phyloP scores from a whole-genome alignment of 345 rosid genomes.

The Mallotus nudiflorus region DNA sequence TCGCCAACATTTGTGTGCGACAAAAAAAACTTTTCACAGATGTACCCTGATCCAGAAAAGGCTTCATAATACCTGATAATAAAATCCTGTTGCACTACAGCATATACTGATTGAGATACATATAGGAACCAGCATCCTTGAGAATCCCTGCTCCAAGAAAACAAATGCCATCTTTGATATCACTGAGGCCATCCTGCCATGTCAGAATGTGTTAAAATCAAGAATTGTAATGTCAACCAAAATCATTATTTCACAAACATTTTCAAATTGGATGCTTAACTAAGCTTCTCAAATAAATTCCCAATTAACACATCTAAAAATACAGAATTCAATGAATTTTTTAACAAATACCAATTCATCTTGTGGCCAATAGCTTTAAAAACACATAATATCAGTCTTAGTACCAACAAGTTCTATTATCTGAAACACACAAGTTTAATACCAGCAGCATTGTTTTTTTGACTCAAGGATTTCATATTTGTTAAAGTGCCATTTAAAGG shows the following conservation, averaged over 20 bases:
- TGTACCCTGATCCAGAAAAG: not conserved
- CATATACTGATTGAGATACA: constrained; percentile 82
- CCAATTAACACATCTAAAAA: no score
- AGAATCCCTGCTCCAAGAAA: constrained; percentile 80
- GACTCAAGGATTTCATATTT: not conserved
- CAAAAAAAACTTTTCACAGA: constrained; percentile 4
- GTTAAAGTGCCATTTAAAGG: not conserved
- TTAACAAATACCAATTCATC: not conserved
- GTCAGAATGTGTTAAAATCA: not conserved
- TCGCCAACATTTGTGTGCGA: not conserved
- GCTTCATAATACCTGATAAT: constrained; percentile 67
- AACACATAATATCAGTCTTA: no score
- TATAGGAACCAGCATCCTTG: constrained; percentile 64
- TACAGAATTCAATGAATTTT: not conserved
- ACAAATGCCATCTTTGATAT: constrained; percentile 97
- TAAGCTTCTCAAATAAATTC: not conserved
- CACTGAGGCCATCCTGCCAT: constrained; percentile 91
- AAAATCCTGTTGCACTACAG: constrained; percentile 90
- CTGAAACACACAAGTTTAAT: not conserved
- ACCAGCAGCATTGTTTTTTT: not conserved
- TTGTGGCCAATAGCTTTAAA: not conserved
- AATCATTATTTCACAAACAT: not conserved
- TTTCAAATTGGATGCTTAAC: not conserved
- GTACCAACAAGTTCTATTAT: no score
- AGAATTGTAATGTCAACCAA: not conserved